Percentiles rank a stretch among this genome's conserved stretches.
Evolutionary conservation across 78 protist genomes (phyloP).

Genomic region (Dictyostelium purpureum): DNA sequence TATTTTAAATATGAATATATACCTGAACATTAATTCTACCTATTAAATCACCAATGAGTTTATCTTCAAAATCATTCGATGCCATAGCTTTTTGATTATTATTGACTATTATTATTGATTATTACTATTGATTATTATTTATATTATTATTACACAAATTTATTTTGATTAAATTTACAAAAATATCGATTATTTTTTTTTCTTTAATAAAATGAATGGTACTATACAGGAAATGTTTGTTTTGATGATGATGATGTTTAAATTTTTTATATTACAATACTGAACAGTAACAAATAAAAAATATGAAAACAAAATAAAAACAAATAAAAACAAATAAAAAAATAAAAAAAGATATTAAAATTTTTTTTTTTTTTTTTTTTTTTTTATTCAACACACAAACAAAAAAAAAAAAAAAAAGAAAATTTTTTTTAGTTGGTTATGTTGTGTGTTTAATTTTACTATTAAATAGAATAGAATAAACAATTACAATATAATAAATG

Average conservation of each 20-base stretch:
- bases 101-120: too few relatives aligned
- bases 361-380: background rate
- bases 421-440: too few relatives aligned
- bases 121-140: background rate
- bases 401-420: background rate
- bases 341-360: too few relatives aligned
- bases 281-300: too few relatives aligned
- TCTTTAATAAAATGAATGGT: background rate
- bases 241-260: background rate
- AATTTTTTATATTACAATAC: background rate
- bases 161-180: background rate
- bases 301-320: too few relatives aligned
- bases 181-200: background rate
- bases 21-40: slow-evolving; percentile 63
- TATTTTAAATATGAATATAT: background rate
- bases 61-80: slow-evolving; percentile 60
- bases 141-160: too few relatives aligned
- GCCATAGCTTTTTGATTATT: background rate
- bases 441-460: too few relatives aligned
- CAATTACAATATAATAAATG: background rate
- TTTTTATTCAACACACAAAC: background rate
- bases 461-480: background rate
- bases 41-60: slow-evolving; percentile 30
- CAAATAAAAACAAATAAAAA: too few relatives aligned
- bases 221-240: background rate